phyloP scores from a whole-genome alignment of 352 stramenopile species.

The Phytophthora citrophthora region DNA sequence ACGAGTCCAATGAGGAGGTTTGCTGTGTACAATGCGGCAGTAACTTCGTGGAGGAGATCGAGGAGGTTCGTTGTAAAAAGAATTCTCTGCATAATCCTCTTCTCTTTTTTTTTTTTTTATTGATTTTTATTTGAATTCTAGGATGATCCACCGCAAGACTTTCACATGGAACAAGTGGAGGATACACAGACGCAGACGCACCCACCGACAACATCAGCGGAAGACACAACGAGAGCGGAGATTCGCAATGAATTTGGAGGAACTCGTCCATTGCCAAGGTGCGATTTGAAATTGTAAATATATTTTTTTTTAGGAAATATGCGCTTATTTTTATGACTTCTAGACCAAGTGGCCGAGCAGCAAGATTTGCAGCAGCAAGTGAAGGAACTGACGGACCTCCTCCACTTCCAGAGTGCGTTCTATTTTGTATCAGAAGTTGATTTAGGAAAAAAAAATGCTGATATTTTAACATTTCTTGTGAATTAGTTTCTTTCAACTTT shows the following conservation, averaged over 20 bases:
- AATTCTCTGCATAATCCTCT: no score
- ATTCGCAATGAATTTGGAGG: constrained; percentile 46
- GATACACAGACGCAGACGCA: constrained; percentile 33
- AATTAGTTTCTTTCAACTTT: constrained; percentile 55
- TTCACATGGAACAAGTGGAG: constrained; percentile 37
- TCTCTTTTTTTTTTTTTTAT: neutral
- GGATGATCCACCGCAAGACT: constrained; percentile 74
- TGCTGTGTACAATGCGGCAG: constrained; percentile 73
- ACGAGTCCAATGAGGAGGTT: constrained; percentile 68
- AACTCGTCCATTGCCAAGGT: constrained; percentile 28
- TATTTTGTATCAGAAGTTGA: neutral
- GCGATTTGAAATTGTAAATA: neutral
- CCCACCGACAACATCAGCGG: neutral
- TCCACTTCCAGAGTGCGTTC: constrained; percentile 38
- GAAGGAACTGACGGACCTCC: constrained; percentile 20
- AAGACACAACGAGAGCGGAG: constrained; percentile 16
- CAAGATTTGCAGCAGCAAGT: constrained; percentile 24
- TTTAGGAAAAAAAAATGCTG: neutral
- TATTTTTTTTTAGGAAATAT: constrained; percentile 10
- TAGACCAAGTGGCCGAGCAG: constrained; percentile 24
- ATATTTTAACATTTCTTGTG: constrained; percentile 4
- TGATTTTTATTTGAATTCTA: constrained; percentile 26
- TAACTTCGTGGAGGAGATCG: constrained; percentile 89
- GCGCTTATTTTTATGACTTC: neutral
- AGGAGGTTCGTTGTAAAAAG: constrained; percentile 44